Evolutionary conservation across 2,329 filamentous ascomycete genomes (phyloP), one percentile per base, ranked within the genome.

Genomic region (Cladophialophora carrionii): DNA sequence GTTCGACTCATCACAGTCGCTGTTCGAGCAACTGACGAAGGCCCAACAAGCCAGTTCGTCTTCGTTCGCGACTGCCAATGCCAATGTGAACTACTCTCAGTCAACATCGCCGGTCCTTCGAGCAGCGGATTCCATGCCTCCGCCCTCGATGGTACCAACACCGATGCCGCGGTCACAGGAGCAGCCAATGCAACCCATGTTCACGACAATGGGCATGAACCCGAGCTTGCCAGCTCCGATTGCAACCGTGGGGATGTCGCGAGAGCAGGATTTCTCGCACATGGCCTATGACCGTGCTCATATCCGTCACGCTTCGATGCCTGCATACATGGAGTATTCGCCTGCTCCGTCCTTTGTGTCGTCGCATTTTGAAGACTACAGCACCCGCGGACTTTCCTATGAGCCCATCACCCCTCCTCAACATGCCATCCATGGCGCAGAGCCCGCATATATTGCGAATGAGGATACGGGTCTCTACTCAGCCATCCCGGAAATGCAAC

Each of bases 1-100:
- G 80, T 99, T 97, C 81, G 95, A 99, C 82, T 97, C 95, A 26
- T 98, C 95, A 37, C 95, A 99, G 81, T 98, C 95, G 72, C 89
- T 99, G 67, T 99, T 96, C 78, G 95, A 99, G 84, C 95, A 99
- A 83, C 88, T 99, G 82, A 99, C 95, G 74, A 99, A 98, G 84
- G 93, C 94, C 55, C 95, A 99, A 80, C 95, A 98, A 85, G 94
- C 93, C 78, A 98, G 96, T 82, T 96, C 94, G 7, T 98, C 95
- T 3, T 96, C 94, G 1, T 98, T 97, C 84, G 92, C 87, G 79
- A 91, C 90, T 70, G 90, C 93, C 71, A 83, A 88, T 72, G 88
- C 86, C 79, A 83, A 81, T 74, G 81, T 83, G 72, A 82, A 79
- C 60, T 90, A 90, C 75, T 90, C 89, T 61, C 92, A 96, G 78